These are phyloP conservation scores for Agaricus subrufescens DNA, from an alignment of 768 basidiomycete species.

Conservation along the genomic window DNA sequence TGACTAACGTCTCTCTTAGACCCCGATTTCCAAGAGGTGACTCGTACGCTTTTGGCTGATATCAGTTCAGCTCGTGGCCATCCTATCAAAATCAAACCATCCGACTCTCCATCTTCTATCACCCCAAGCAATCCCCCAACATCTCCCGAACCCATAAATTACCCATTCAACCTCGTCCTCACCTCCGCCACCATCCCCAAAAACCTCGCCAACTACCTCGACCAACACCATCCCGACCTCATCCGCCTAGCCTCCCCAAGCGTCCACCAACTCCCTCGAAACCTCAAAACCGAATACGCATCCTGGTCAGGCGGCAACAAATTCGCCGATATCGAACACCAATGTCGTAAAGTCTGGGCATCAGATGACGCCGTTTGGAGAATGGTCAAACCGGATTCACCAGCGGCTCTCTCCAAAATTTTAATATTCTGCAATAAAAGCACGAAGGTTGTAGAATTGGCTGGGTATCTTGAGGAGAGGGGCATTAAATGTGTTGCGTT, in stretches of 20 bases:
- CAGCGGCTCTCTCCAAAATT: constrained; percentile 50
- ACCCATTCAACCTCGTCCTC: constrained; percentile 79
- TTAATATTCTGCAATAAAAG: constrained; percentile 83
- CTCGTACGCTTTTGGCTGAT: constrained; percentile 63
- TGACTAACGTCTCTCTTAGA: constrained; percentile 38
- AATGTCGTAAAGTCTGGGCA: constrained; percentile 71
- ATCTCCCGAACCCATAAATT: constrained; percentile 31
- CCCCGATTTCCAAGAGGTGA: constrained; percentile 76
- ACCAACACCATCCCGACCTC: constrained; percentile 54
- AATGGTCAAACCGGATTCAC: constrained; percentile 17
- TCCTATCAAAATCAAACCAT: constrained; percentile 26
- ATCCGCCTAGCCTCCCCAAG: constrained; percentile 77
- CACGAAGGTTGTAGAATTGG: constrained; percentile 60
- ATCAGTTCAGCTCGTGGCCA: constrained; percentile 60
- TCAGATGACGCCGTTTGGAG: constrained; percentile 42
- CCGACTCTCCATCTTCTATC: constrained; percentile 18
- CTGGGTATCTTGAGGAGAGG: constrained; percentile 50
- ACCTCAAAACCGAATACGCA: constrained; percentile 68
- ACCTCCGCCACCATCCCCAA: constrained; percentile 86
- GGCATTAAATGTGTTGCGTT: constrained; percentile 62
- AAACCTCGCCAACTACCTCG: constrained; percentile 62
- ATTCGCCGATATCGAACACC: constrained; percentile 72
- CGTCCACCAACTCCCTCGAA: constrained; percentile 72
- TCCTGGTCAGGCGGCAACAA: constrained; percentile 78
- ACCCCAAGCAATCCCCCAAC: constrained; percentile 12